Evolutionary conservation across 805 yeast genomes (phyloP), one percentile per base, ranked within the genome.

Genomic region (Lipomyces chichibuensis): DNA sequence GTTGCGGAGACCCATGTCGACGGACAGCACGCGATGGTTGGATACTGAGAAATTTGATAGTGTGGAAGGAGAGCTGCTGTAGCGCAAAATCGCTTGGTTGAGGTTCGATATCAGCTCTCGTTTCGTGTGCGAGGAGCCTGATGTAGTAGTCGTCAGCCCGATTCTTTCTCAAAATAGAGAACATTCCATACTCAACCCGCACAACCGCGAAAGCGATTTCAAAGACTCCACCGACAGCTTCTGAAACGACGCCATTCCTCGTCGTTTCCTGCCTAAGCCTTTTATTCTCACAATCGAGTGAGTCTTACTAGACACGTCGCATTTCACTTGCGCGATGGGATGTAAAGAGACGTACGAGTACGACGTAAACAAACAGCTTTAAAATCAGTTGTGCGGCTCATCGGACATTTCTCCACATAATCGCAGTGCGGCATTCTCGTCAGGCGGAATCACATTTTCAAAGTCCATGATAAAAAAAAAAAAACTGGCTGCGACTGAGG

Each of bases 1-100:
- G 54, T 64, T 64, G 27, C 62, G 58, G 17, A 64, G 61, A 27
- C 67, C 67, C 61, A 64, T 39, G 57, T 64, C 67, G 23, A 64
- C 57, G 8, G 67, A 64, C 13, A 64, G 60, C 2, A 64, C 60
- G n/a, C 66, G 59, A 32, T 27, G 59, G 8, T 43, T 6, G 23
- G 23, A 5, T 37, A 37, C 17, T 29, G 32, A 29, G 32, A 7
- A 29, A 29, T 29, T 29, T 43, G 49, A 43, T n/a, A 13, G 23
- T 43, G 56, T 27, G 13, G 51, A n/a, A 37, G 9, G 33, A 29
- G 23, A 27, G 25, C 55, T 32, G 35, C 46, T 27, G 55, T 27
- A 55, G 4, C 33, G 49, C 20, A 58, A 25, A 14, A 61, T 39
- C 17, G 59, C 64, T n/a, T 37, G 20, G n/a, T 39, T 20, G 14